Base-by-base conservation (phyloP, 176 grass and related monocot species). In the Zizania latifolia region DNA sequence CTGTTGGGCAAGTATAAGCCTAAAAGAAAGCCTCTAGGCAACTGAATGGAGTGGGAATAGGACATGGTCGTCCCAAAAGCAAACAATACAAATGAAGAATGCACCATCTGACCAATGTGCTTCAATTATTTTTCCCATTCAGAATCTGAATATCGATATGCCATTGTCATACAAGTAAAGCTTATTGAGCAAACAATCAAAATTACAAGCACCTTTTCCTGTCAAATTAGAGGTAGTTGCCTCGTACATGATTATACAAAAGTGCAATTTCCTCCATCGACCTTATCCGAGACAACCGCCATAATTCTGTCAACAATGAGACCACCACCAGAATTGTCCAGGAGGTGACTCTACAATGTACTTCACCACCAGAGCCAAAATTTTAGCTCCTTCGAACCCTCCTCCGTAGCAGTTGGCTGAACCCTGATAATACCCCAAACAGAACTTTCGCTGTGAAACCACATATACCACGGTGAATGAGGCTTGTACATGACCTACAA, bases 221-320 rank as follows among this genome's bases (percentile, higher is more conserved):
- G 1, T 72, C n/a, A 72, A 72, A 60, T 65, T 59, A 45, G 50
- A 65, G 79, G 15, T 15, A 57, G 24, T 38, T 82, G 66, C 4
- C 34, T 22, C 73, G 57, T 64, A 19, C 38, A 82, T 66, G 38
- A 70, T 27, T 33, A 75, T 32, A 86, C 19, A 75, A 68, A 85
- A 34, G 45, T 45, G 53, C 44, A 60, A 62, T 13, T 0, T 64
- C 23, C 23, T 66, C 36, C 68, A 62, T 64, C 21, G 28, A 70
- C 11, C 8, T n/a, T 69, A 19, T 28, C 8, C 33, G 38, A 22
- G 64, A 77, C 58, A 63, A 24, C 36, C 45, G 29, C 12, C 23
- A 30, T 38, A 51, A 77, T 66, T 21, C 11, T 35, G 37, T 31
- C 28, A 13, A 60, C 31, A 11, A 62, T 37, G 16, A 62, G 9